Base-by-base conservation (phyloP, 2,329 filamentous ascomycete species). In the Claviceps sp. region DNA sequence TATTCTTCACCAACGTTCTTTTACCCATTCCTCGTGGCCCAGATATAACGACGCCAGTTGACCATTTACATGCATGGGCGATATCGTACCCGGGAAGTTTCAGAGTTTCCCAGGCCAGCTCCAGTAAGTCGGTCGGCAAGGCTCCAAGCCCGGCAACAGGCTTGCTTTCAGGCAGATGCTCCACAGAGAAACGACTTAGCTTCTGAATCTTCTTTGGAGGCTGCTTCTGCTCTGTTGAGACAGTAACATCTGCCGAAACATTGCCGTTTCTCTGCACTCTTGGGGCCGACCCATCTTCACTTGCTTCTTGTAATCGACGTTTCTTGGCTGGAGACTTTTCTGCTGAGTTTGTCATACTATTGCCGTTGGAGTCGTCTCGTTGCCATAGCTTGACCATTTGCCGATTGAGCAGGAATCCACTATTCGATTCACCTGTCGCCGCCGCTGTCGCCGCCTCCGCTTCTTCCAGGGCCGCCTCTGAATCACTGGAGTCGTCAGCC, bases 11-110 rank as follows among this genome's bases (percentile, higher is more conserved):
- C 46, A 91, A 77, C 64, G 87, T 82, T 0, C 82, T 88, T 65
- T 94, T 93, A 55, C 88, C 88, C 56, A 85, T 88, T 17, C 87
- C 87, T 1, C 85, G 80, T 0, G 88, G 88, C 0, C 88, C 88
- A 58, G 90, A 85, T 1, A 94, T 68, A 2, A 93, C 66, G 16
- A 93, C 80, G 48, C 86, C 86, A 0, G 60, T 20, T 0, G 54
- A 50, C 17, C 50, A 55, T n/a, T 57, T 52, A 51, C 55, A 58
- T 5, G 47, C 42, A 4, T 53, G 53, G 13, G 45, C 20, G 8
- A 54, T 52, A 44, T 58, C 60, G 8, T 57, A 20, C 7, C 60
- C 57, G 2, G 61, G 57, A 13, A 48, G 48, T 49, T 58, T 60
- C 14, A 68, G 49, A 0, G 58, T 16, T 4, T 34, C 45, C 1